Evolutionary conservation across 2,329 filamentous ascomycete genomes (phyloP), one percentile per base, ranked within the genome.

Genomic region (Saccharata proteae): DNA sequence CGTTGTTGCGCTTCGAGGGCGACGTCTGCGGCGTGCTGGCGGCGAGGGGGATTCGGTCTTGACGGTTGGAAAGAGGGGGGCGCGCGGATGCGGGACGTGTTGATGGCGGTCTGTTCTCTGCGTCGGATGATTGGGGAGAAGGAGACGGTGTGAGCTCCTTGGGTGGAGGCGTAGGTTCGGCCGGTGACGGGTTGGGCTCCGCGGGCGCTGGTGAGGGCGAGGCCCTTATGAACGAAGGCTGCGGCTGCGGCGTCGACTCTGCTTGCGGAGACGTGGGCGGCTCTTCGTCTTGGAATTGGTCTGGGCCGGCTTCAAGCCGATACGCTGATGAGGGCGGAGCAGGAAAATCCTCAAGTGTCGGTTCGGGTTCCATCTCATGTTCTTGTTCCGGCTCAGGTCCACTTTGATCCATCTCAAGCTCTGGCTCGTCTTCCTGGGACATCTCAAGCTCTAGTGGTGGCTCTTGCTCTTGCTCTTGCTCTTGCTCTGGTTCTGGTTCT

Each of bases 81-180:
- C 25, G 35, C 47, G 37, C 25, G 51, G 57, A 14, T 3, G 67
- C 61, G 2, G 69, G 70, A 32, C 65, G 71, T 4, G 75, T 74
- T 1, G 78, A 80, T 0, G 81, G 81, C 1, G 80, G 80, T 28
- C 71, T 74, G 43, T 88, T 88, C 52, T 90, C 82, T 0, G 78
- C 79, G 48, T 90, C 78, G 0, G 81, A 86, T 1, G 80, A 78
- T 43, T 83, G 80, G 0, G 77, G 77, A 1, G 80, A 80, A 12
- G 69, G 69, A 0, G 77, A 80, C 0, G 74, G 76, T 1, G 72
- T 69, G 9, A 26, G 33, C 16, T 35, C 32, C 11, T 35, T 24
- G 2, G 31, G 30, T 11, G 27, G 35, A 16, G 34, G 30, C 5
- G 17, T 12, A 4, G 33, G n/a, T 11, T 17, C 19, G 17, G 29